A percentile compares a stretch with the other conserved stretches of the same genome.
phyloP scores from a whole-genome alignment of 2,329 filamentous ascomycete genomes.

The Talaromyces funiculosus region DNA sequence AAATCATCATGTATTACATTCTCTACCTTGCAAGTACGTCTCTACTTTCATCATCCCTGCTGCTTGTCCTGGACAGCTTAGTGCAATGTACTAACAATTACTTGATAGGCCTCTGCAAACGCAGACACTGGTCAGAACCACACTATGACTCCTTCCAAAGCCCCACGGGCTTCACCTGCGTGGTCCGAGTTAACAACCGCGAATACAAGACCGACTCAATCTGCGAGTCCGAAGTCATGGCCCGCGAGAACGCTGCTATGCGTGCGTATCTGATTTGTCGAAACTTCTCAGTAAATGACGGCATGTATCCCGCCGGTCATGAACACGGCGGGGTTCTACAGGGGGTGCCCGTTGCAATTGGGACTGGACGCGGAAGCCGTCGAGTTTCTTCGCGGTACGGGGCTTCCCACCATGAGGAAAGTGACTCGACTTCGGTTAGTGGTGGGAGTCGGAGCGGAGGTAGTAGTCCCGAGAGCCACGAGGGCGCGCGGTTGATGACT shows the following conservation, averaged over 20 bases:
- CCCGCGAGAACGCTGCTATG: constrained; percentile 90
- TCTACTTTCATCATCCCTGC: background rate
- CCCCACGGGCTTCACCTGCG: constrained; percentile 73
- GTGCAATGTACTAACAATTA: too few relatives aligned
- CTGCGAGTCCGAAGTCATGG: constrained; percentile 74
- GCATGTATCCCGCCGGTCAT: constrained; percentile 64
- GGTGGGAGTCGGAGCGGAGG: constrained; percentile 50
- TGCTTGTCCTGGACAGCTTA: background rate
- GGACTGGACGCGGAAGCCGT: constrained; percentile 44
- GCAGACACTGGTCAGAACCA: constrained; percentile 88
- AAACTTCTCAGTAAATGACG: constrained; percentile 94
- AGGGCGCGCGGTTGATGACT: constrained; percentile 17
- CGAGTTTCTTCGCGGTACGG: background rate
- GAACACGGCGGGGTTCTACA: constrained; percentile 52
- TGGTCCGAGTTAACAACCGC: constrained; percentile 90
- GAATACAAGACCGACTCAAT: constrained; percentile 89
- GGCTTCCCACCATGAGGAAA: constrained; percentile 36
- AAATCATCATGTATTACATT: constrained; percentile 42
- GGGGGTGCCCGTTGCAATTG: constrained; percentile 60
- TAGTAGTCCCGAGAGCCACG: constrained; percentile 46
- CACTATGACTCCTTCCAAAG: constrained; percentile 77
- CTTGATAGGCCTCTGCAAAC: constrained; percentile 91
- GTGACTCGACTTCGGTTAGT: constrained; percentile 30
- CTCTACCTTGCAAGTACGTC: constrained; percentile 65
- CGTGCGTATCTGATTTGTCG: constrained; percentile 96